phyloP scores from a whole-genome alignment of 2,329 filamentous ascomycete genomes.

The Calonectria ilicicola region DNA sequence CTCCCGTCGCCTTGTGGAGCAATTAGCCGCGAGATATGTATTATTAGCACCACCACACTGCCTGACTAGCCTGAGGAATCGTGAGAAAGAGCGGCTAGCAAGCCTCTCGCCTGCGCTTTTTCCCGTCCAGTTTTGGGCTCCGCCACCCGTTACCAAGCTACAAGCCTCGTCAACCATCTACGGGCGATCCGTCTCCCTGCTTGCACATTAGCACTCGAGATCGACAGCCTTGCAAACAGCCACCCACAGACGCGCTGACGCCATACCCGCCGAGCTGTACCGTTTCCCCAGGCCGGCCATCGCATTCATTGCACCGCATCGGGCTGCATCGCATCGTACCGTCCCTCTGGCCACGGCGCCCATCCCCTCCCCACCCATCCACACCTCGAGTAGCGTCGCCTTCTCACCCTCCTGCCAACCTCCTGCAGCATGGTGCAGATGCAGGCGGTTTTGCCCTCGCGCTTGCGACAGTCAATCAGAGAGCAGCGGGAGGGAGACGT shows the following conservation, averaged over 20 bases:
- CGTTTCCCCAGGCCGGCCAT: background rate
- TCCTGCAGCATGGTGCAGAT: background rate
- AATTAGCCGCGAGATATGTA: constrained; percentile 4
- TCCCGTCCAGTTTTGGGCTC: constrained; percentile 9
- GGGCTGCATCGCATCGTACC: constrained; percentile 2
- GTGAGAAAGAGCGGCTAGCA: constrained; percentile 1
- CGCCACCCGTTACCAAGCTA: constrained; percentile 14
- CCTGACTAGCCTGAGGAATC: background rate
- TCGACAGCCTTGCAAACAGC: constrained; percentile 32
- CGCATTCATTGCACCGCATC: background rate
- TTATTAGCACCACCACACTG: constrained; percentile 10
- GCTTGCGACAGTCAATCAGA: constrained; percentile 27
- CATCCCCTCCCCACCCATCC: background rate
- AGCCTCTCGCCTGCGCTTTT: constrained; percentile 10
- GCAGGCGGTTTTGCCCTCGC: constrained; percentile 16
- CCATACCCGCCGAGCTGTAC: constrained; percentile 35
- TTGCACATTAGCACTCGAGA: constrained; percentile 28
- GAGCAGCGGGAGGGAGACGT: background rate
- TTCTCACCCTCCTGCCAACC: background rate
- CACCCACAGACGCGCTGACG: constrained; percentile 44
- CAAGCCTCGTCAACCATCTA: constrained; percentile 1
- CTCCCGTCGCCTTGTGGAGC: background rate
- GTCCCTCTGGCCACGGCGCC: background rate
- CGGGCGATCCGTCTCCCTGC: constrained; percentile 5
- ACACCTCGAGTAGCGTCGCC: background rate